Evolutionary conservation across 495 filamentous ascomycete species (phyloP), one percentile per base, ranked within the genome.

Genomic region (Glonium stellatum): DNA sequence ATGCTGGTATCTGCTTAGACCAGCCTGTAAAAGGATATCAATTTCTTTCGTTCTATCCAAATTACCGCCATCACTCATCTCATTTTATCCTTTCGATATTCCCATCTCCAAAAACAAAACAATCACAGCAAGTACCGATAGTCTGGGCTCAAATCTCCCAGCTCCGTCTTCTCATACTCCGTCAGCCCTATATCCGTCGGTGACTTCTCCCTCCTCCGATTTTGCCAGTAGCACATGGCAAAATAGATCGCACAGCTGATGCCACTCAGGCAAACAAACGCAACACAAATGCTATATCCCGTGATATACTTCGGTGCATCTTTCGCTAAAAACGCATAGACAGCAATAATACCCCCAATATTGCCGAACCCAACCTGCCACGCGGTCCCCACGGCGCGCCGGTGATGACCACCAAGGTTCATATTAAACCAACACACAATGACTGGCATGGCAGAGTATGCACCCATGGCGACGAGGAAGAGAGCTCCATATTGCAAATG

Each of bases 311-410:
- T 67, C 5, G 87, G 87, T 1, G 81, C 83, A 69, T 97, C 89
- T 49, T 79, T 83, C 6, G 70, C 64, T 23, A 93, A 64, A 72
- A 97, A 98, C 0, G 84, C 78, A 73, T 87, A 97, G 0, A 90
- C 92, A 0, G 92, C 81, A 57, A 97, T 90, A 63, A 98, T 95
- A 13, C 92, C 93, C 39, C 90, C 92, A 61, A 91, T 87, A 65
- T 97, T 96, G n/a, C 92, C 92, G 63, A 95, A 95, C 0, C 87
- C 90, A 46, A 97, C 76, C 70, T 96, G 91, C 87, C 87, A 96
- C 6, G 88, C 93, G 4, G 84, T 83, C 8, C 91, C 93, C 3
- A 98, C 84, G 42, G 86, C 78, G 15, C 91, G 81, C 1, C 90
- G 80, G 57, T 90, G 88, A 70, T 98, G 92, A 1, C 92, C 90